These are phyloP conservation scores for Ormosia emarginata DNA, from an alignment of 306 rosid genomes.

Conservation along the genomic window DNA sequence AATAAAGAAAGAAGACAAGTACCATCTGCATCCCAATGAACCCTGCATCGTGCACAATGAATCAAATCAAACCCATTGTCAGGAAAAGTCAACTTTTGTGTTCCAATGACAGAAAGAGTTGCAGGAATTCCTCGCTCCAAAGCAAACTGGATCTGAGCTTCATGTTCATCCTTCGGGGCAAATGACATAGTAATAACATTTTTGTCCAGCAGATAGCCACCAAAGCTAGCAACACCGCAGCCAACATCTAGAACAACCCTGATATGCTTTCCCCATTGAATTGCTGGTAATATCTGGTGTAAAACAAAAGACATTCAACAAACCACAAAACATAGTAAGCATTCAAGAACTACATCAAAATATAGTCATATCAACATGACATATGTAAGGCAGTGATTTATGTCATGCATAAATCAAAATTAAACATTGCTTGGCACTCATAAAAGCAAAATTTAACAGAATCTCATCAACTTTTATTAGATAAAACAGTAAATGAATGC, in stretches of 20 bases:
- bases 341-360: background rate
- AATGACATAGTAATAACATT: slow-evolving; percentile 89
- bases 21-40: slow-evolving; percentile 99
- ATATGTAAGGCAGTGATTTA: background rate
- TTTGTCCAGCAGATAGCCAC: slow-evolving; percentile 76
- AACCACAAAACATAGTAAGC: background rate
- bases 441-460: background rate
- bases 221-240: slow-evolving; percentile 98
- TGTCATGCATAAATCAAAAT: background rate
- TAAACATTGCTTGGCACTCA: background rate
- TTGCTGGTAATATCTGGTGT: slow-evolving; percentile 48
- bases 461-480: background rate
- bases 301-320: slow-evolving; percentile 9
- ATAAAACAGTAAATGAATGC: background rate
- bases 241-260: slow-evolving; percentile 93
- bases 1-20: slow-evolving; percentile 16
- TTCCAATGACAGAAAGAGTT: slow-evolving; percentile 90
- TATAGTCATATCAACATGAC: background rate
- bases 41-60: slow-evolving; percentile 97
- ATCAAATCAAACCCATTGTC: slow-evolving; percentile 79
- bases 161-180: slow-evolving; percentile 98
- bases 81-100: slow-evolving; percentile 74
- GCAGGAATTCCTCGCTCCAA: slow-evolving; percentile 99
- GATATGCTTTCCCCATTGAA: slow-evolving; percentile 74
- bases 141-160: slow-evolving; percentile 99